phyloP scores from a whole-genome alignment of 140 eudicot species.

The Stevia rebaudiana region DNA sequence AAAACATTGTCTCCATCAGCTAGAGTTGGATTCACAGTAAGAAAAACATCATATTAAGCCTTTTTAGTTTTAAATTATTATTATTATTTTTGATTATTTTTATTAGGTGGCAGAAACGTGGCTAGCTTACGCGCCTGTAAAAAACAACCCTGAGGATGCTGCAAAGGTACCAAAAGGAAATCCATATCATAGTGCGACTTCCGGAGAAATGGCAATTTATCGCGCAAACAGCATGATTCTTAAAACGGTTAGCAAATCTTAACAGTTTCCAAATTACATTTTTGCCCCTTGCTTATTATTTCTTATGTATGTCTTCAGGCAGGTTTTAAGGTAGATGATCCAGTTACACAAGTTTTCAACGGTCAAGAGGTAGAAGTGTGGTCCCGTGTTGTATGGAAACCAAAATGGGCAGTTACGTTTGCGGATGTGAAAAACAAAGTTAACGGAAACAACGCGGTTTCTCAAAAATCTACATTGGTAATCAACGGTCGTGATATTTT shows the following conservation, averaged over 20 bases:
- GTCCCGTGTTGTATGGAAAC: slow-evolving; percentile 86
- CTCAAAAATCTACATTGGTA: slow-evolving; percentile 76
- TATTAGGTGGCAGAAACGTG: slow-evolving; percentile 82
- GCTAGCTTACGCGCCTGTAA: slow-evolving; percentile 99
- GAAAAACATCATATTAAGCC: slow-evolving; percentile 16
- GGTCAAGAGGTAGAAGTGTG: slow-evolving; percentile 97
- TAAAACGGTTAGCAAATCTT: slow-evolving; percentile 44
- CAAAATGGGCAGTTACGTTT: slow-evolving; percentile 85
- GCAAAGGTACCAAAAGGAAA: slow-evolving; percentile 99
- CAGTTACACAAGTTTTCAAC: slow-evolving; percentile 53
- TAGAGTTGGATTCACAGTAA: slow-evolving; percentile 93
- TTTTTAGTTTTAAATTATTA: not conserved
- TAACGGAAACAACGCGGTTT: slow-evolving; percentile 48
- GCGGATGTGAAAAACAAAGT: slow-evolving; percentile 63
- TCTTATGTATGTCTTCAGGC: slow-evolving; percentile 42
- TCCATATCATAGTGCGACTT: slow-evolving; percentile 97
- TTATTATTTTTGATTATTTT: not conserved
- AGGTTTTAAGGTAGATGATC: slow-evolving; percentile 77
- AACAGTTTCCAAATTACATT: not conserved
- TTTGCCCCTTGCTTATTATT: not conserved
- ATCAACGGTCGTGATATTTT: slow-evolving; percentile 53
- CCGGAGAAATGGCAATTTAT: slow-evolving; percentile 94
- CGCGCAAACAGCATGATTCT: slow-evolving; percentile 74
- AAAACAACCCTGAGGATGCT: slow-evolving; percentile 98
- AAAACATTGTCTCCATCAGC: slow-evolving; percentile 94